These are phyloP conservation scores for Sporothrix protearum DNA, from an alignment of 2,329 filamentous ascomycete species.

Conservation along the genomic window DNA sequence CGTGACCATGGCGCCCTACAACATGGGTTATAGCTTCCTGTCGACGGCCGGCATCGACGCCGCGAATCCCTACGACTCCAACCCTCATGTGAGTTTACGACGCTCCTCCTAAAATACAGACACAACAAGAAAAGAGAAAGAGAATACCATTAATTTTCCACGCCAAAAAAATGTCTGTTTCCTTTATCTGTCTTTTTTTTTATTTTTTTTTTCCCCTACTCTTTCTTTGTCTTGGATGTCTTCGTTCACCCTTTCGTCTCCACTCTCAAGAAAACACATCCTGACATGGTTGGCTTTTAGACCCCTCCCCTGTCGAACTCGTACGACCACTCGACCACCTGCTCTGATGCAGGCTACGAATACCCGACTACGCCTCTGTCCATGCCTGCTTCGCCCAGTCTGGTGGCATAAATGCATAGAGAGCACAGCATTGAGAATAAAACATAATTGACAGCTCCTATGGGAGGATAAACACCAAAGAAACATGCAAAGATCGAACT, in stretches of 20 bases:
- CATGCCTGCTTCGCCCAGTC: slow-evolving; percentile 65
- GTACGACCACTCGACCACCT: slow-evolving; percentile 63
- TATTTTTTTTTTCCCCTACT: not conserved
- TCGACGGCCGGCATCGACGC: slow-evolving; percentile 61
- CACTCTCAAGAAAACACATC: slow-evolving; percentile 37
- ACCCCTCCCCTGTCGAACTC: slow-evolving; percentile 74
- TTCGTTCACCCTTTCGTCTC: not conserved
- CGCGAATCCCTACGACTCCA: slow-evolving; percentile 61
- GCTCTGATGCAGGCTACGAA: slow-evolving; percentile 58
- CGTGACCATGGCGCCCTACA: slow-evolving; percentile 60
- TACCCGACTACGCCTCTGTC: slow-evolving; percentile 69
- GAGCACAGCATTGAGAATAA: slow-evolving; percentile 6
- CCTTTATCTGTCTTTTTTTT: slow-evolving; percentile 22
- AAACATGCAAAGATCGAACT: not conserved
- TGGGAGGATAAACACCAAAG: not conserved
- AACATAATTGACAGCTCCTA: not conserved
- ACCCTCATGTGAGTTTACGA: slow-evolving; percentile 70
- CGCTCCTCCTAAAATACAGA: slow-evolving; percentile 30
- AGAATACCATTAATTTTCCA: not conserved
- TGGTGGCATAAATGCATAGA: slow-evolving; percentile 36
- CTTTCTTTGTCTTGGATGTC: slow-evolving; percentile 4
- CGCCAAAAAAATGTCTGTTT: slow-evolving; percentile 16
- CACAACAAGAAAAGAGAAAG: slow-evolving; percentile 5
- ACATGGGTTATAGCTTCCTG: slow-evolving; percentile 65
- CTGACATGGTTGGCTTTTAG: slow-evolving; percentile 49